phyloP scores from a whole-genome alignment of 2,329 filamentous ascomycete genomes.

The Alternaria arbusti region DNA sequence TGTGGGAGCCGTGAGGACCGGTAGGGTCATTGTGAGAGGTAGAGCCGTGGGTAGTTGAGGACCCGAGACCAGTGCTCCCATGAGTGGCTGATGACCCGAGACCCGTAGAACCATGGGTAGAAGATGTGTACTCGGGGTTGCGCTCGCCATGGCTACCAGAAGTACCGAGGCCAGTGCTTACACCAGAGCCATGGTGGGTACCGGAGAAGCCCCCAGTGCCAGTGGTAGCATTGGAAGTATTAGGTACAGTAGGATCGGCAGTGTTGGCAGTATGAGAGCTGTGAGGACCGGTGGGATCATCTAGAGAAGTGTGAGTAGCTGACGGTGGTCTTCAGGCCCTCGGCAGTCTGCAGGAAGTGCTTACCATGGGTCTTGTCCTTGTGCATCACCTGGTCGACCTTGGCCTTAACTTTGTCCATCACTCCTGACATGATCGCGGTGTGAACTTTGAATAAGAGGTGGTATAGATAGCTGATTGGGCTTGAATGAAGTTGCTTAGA shows the following conservation, averaged over 20 bases:
- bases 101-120: conserved; percentile 1
- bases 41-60: conserved; percentile 28
- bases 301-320: conserved; percentile 12
- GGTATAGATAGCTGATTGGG: conserved; percentile 2
- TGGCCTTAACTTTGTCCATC: conserved; percentile 48
- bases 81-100: conserved; percentile 26
- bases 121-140: background rate
- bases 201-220: conserved; percentile 1
- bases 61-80: conserved; percentile 9
- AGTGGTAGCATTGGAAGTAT: conserved; percentile 21
- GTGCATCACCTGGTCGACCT: conserved; percentile 47
- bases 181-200: conserved; percentile 4
- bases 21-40: conserved; percentile 22
- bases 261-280: conserved; percentile 31
- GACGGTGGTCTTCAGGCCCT: background rate
- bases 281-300: conserved; percentile 43
- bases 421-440: conserved; percentile 34
- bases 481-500: background rate
- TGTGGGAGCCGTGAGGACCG: conserved; percentile 4
- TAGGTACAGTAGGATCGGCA: conserved; percentile 15
- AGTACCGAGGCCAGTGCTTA: conserved; percentile 3
- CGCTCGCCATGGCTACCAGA: conserved; percentile 3
- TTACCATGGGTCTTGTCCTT: conserved; percentile 41
- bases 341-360: background rate
- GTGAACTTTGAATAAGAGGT: conserved; percentile 6